These are phyloP conservation scores for Verticillium nubilum DNA, from an alignment of 2,329 filamentous ascomycete species.

Conservation along the genomic window DNA sequence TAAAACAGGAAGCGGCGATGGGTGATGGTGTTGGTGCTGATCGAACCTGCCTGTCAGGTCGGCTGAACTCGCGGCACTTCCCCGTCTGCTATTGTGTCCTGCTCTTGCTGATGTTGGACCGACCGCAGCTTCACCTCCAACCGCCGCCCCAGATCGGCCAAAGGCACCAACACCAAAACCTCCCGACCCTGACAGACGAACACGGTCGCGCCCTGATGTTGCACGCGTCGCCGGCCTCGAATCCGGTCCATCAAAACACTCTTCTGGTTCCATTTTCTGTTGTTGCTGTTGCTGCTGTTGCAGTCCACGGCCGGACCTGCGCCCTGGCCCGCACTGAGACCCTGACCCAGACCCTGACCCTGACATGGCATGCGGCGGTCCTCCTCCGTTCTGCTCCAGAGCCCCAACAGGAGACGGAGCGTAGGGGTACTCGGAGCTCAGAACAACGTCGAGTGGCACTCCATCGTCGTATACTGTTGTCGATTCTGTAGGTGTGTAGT, in stretches of 20 bases:
- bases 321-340: neutral
- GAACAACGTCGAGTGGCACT: neutral
- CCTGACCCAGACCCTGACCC: neutral
- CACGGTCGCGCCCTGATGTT: conserved; percentile 8
- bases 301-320: neutral
- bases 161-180: neutral
- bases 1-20: neutral
- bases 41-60: neutral
- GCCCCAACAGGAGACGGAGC: neutral
- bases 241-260: neutral
- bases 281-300: neutral
- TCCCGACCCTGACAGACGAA: neutral
- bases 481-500: conserved; percentile 16
- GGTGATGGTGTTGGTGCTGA: conserved; percentile 11
- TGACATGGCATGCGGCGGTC: neutral
- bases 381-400: neutral
- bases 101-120: conserved; percentile 7
- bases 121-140: neutral
- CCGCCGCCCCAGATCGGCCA: neutral
- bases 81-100: conserved; percentile 2
- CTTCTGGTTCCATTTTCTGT: neutral
- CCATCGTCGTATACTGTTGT: neutral
- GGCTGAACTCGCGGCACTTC: neutral
- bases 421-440: neutral
- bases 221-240: neutral